These are phyloP conservation scores for Pyrenochaeta sp. DNA, from an alignment of 2,329 filamentous ascomycete species.

Conservation along the genomic window DNA sequence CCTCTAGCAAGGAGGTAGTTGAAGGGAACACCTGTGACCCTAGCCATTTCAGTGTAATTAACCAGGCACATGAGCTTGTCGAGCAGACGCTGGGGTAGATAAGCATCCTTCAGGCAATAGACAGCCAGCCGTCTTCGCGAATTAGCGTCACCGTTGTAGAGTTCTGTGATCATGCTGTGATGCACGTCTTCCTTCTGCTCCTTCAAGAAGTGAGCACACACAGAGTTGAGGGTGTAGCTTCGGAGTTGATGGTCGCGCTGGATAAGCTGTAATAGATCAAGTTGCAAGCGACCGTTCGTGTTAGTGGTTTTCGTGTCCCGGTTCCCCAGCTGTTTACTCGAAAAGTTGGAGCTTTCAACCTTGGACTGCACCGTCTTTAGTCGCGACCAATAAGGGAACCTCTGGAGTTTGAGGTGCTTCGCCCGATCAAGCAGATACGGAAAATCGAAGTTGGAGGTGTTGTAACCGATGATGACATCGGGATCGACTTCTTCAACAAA, in stretches of 20 bases:
- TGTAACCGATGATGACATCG: conserved; percentile 98
- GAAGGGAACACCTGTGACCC: conserved; percentile 98
- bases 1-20: conserved; percentile 91
- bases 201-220: conserved; percentile 91
- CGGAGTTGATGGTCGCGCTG: conserved; percentile 94
- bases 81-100: conserved; percentile 91
- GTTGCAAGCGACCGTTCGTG: conserved; percentile 89
- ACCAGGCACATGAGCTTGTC: conserved; percentile 98
- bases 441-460: conserved; percentile 98
- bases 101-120: conserved; percentile 98
- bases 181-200: conserved; percentile 99
- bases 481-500: conserved; percentile 92
- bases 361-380: conserved; percentile 75
- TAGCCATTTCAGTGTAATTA: conserved; percentile 99
- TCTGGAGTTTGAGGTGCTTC: conserved; percentile 78
- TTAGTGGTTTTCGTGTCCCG: conserved; percentile 94
- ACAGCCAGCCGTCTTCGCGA: conserved; percentile 89
- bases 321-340: conserved; percentile 98
- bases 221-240: conserved; percentile 97
- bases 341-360: conserved; percentile 83
- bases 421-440: conserved; percentile 92
- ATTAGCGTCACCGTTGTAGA: conserved; percentile 96
- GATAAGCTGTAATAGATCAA: conserved; percentile 93
- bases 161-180: conserved; percentile 98
- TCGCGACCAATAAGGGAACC: conserved; percentile 89